phyloP scores from a whole-genome alignment of 352 stramenopile species.

The Phytophthora agathidicida region DNA sequence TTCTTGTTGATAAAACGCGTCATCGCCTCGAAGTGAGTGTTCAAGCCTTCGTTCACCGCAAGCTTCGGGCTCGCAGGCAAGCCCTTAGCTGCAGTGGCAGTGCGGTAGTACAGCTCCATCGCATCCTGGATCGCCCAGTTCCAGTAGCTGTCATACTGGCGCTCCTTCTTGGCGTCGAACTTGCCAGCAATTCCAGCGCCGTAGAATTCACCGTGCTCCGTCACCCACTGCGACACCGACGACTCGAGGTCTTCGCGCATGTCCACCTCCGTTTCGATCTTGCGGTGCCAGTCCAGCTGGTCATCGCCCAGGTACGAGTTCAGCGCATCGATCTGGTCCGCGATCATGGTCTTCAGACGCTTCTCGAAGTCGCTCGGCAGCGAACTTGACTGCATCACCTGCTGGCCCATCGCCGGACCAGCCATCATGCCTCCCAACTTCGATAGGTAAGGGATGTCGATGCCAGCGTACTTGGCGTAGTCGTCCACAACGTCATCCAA shows the following conservation, averaged over 20 bases:
- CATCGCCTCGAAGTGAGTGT: too few relatives aligned
- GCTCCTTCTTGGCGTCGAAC: constrained; percentile 68
- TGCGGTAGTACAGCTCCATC: constrained; percentile 57
- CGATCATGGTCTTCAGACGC: constrained; percentile 49
- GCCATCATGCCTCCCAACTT: constrained; percentile 35
- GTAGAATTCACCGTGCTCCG: too few relatives aligned
- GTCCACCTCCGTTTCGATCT: too few relatives aligned
- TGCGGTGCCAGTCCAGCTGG: constrained; percentile 43
- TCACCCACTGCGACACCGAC: too few relatives aligned
- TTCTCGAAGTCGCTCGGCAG: constrained; percentile 47
- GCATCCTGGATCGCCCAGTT: constrained; percentile 74
- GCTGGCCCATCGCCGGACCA: constrained; percentile 25
- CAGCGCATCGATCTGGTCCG: constrained; percentile 45
- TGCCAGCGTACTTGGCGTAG: constrained; percentile 66
- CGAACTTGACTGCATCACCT: constrained; percentile 23
- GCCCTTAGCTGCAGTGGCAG: constrained; percentile 22
- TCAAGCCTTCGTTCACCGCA: constrained; percentile 34
- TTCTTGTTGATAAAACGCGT: constrained; percentile 49
- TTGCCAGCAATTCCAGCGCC: too few relatives aligned
- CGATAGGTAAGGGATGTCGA: constrained; percentile 46
- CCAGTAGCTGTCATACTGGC: constrained; percentile 72
- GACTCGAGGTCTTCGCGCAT: too few relatives aligned
- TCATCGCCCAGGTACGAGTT: constrained; percentile 47
- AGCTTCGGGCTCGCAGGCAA: constrained; percentile 7
- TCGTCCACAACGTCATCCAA: constrained; percentile 73